These are phyloP conservation scores for Lagenidium sp. DNA, from an alignment of 352 stramenopile species.

Conservation along the genomic window DNA sequence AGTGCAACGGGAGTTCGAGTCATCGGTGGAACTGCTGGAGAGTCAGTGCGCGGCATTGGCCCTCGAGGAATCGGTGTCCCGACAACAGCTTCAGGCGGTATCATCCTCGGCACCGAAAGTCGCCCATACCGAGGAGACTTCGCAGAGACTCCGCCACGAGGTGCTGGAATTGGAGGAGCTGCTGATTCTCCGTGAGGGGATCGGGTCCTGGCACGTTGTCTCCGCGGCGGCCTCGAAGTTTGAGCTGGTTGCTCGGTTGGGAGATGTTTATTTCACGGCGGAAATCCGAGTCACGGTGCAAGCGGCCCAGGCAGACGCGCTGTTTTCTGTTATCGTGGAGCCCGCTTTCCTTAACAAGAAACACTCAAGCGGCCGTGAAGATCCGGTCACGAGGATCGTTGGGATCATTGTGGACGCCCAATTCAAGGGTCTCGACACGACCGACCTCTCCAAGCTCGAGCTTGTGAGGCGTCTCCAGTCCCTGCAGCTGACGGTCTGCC, in stretches of 20 bases:
- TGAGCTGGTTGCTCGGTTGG: conserved; percentile 1
- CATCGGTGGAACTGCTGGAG: conserved; percentile 44
- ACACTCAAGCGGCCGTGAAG: too few species aligned
- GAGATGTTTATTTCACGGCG: conserved; percentile 13
- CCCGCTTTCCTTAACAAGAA: too few species aligned
- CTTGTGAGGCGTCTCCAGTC: neutral
- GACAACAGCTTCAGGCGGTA: conserved; percentile 20
- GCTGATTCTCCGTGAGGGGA: conserved; percentile 10
- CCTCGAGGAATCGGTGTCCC: conserved; percentile 55
- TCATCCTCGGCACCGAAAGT: neutral
- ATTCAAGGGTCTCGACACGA: neutral
- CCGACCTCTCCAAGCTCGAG: neutral
- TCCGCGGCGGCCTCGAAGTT: conserved; percentile 5
- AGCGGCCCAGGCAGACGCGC: too few species aligned
- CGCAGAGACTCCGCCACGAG: conserved; percentile 6
- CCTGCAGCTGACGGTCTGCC: neutral
- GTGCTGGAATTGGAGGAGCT: conserved; percentile 13
- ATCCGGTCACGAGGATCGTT: too few species aligned
- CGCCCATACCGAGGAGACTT: neutral
- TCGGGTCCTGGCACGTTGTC: conserved; percentile 9
- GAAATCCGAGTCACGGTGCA: conserved; percentile 7
- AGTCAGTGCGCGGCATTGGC: conserved; percentile 48
- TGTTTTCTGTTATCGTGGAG: too few species aligned
- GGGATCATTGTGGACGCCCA: neutral
- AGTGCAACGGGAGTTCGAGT: conserved; percentile 49